These are phyloP conservation scores for Pseudofabraea citricarpa DNA, from an alignment of 2,329 filamentous ascomycete genomes.

Conservation along the genomic window DNA sequence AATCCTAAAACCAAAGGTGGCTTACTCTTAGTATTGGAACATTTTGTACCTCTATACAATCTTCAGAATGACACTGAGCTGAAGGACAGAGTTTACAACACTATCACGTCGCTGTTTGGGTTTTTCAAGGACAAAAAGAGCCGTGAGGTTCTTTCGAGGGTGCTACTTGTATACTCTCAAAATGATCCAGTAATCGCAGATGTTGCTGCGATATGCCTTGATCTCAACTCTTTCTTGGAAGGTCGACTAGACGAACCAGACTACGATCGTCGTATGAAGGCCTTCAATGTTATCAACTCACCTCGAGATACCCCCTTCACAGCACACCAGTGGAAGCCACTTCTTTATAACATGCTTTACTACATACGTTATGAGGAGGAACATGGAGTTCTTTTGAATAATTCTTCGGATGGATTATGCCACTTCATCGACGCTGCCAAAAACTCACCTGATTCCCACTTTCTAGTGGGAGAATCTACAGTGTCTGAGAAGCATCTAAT, in stretches of 20 bases:
- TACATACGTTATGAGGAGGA: slow-evolving; percentile 85
- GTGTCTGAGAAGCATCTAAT: not conserved
- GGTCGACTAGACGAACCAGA: slow-evolving; percentile 79
- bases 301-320: slow-evolving; percentile 55
- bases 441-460: slow-evolving; percentile 30
- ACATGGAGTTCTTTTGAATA: slow-evolving; percentile 73
- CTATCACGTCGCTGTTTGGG: slow-evolving; percentile 76
- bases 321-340: slow-evolving; percentile 75
- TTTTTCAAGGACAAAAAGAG: slow-evolving; percentile 83
- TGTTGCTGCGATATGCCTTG: slow-evolving; percentile 66
- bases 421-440: slow-evolving; percentile 64
- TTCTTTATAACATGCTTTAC: slow-evolving; percentile 86
- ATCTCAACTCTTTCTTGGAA: slow-evolving; percentile 74
- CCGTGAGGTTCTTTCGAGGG: slow-evolving; percentile 66
- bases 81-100: slow-evolving; percentile 63
- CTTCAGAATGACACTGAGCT: slow-evolving; percentile 51
- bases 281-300: slow-evolving; percentile 69
- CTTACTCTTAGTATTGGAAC: slow-evolving; percentile 73
- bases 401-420: slow-evolving; percentile 76
- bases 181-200: slow-evolving; percentile 55
- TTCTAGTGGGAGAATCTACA: not conserved
- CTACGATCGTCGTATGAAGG: slow-evolving; percentile 74
- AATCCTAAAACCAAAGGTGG: slow-evolving; percentile 78
- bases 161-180: slow-evolving; percentile 66
- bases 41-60: slow-evolving; percentile 67